Evolutionary conservation across 176 grass and related monocot genomes (phyloP).

Genomic region (Triticum monococcum): DNA sequence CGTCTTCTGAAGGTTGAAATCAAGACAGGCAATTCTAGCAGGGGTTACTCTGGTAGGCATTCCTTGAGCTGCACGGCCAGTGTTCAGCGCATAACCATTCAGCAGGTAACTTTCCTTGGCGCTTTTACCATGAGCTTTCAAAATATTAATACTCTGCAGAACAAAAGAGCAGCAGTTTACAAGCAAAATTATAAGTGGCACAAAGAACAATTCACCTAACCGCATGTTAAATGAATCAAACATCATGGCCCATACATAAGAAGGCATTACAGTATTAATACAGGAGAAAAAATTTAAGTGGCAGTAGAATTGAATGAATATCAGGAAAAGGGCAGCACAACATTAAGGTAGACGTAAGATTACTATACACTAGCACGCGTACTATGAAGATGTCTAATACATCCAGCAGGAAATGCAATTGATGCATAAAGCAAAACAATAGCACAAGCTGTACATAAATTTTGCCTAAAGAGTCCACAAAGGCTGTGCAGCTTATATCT

Average conservation of each 20-base stretch:
- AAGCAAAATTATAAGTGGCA: not conserved
- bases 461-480: not conserved
- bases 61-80: constrained; percentile 84
- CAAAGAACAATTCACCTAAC: not conserved
- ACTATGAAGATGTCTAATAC: not conserved
- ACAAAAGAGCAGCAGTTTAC: not conserved
- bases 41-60: constrained; percentile 82
- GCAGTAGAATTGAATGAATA: not conserved
- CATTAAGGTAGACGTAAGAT: not conserved
- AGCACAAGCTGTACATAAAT: not conserved
- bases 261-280: no score
- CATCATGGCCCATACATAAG: not conserved
- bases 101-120: constrained; percentile 83
- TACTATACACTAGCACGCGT: not conserved
- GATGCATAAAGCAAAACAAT: not conserved
- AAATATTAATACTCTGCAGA: constrained; percentile 85
- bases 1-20: constrained; percentile 96
- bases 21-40: constrained; percentile 90
- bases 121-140: constrained; percentile 95
- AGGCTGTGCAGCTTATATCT: not conserved
- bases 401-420: not conserved
- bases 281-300: no score
- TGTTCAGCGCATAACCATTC: constrained; percentile 91
- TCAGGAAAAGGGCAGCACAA: not conserved
- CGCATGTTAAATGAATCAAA: not conserved